phyloP scores from a whole-genome alignment of 2,329 filamentous ascomycete genomes.

The Aspergillus eucalypticola region DNA sequence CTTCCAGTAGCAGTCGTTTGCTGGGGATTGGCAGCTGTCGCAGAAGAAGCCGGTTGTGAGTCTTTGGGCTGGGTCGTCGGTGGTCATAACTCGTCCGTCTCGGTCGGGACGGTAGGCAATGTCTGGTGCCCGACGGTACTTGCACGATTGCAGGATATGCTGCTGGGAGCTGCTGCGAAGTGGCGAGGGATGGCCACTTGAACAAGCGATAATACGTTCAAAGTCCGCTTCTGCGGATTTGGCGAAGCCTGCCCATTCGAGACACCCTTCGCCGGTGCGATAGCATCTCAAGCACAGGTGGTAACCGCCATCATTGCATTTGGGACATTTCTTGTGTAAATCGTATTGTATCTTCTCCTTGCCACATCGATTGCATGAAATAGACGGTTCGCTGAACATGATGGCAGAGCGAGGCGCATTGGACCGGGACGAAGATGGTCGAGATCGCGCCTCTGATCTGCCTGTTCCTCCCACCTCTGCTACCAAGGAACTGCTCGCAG shows the following conservation, averaged over 20 bases:
- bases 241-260: constrained; percentile 87
- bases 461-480: constrained; percentile 20
- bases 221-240: constrained; percentile 68
- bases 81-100: constrained; percentile 56
- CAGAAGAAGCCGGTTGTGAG: constrained; percentile 84
- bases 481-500: constrained; percentile 16
- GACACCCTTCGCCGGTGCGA: constrained; percentile 71
- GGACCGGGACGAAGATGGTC: constrained; percentile 35
- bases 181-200: constrained; percentile 21
- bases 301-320: constrained; percentile 70
- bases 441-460: constrained; percentile 26
- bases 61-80: constrained; percentile 66
- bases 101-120: constrained; percentile 28
- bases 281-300: constrained; percentile 83
- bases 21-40: constrained; percentile 68
- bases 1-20: constrained; percentile 86
- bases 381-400: constrained; percentile 68
- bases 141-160: constrained; percentile 51
- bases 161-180: constrained; percentile 44
- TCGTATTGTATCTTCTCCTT: constrained; percentile 77
- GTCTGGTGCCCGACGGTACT: constrained; percentile 34
- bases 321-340: constrained; percentile 77
- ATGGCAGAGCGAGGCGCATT: constrained; percentile 23
- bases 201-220: constrained; percentile 52
- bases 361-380: constrained; percentile 71